Percentiles rank a stretch among this genome's conserved stretches.
These are phyloP conservation scores for Gyrodon lividus DNA, from an alignment of 768 basidiomycete species.

Conservation along the genomic window DNA sequence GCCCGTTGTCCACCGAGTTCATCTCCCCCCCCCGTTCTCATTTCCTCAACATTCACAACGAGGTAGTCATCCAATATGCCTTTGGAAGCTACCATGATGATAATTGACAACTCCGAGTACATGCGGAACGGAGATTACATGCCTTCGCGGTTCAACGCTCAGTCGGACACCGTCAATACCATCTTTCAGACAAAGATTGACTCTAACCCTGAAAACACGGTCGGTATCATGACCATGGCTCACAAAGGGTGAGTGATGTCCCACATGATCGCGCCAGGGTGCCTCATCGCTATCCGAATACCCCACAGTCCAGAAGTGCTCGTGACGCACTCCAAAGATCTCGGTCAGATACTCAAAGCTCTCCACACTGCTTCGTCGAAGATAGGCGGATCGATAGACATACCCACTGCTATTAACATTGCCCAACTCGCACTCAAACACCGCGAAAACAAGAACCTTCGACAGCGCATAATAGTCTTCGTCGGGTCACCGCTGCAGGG, in stretches of 20 bases:
- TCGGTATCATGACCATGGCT: constrained; percentile 98
- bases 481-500: constrained; percentile 86
- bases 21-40: background rate
- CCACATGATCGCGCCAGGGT: background rate
- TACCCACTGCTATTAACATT: constrained; percentile 87
- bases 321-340: constrained; percentile 92
- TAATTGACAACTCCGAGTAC: constrained; percentile 97
- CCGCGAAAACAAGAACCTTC: constrained; percentile 96
- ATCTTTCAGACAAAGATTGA: constrained; percentile 92
- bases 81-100: constrained; percentile 96
- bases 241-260: constrained; percentile 75
- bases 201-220: constrained; percentile 96
- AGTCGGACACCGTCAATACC: constrained; percentile 86
- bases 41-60: background rate
- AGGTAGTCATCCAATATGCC: constrained; percentile 60
- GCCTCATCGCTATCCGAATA: background rate
- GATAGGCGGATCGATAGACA: constrained; percentile 80
- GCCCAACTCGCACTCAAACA: constrained; percentile 97
- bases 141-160: constrained; percentile 86
- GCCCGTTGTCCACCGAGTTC: background rate
- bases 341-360: constrained; percentile 86
- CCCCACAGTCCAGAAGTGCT: constrained; percentile 83
- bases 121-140: constrained; percentile 94
- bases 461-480: constrained; percentile 94
- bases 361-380: constrained; percentile 68